Percentiles rank a stretch among this genome's conserved stretches.
Conservation (phyloP, 2,329 filamentous ascomycete species). For the Aschersonia sp. region DNA sequence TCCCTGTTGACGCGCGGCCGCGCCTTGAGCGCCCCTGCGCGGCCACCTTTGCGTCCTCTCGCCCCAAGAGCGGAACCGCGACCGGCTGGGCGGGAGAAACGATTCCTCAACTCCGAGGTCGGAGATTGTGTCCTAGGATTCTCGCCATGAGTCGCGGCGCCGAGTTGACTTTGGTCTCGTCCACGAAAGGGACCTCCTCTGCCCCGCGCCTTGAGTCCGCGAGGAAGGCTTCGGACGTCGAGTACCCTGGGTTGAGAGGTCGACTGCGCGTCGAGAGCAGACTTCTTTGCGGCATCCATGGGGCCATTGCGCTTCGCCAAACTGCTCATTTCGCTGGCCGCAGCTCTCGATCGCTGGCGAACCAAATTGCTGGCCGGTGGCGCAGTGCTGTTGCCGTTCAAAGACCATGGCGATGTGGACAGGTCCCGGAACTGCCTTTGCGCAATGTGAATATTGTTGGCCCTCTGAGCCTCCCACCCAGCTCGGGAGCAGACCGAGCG, state of each 20-base stretch:
- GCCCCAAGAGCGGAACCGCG: slow-evolving; percentile 2
- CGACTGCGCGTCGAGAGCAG: background rate
- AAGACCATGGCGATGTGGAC: slow-evolving; percentile 21
- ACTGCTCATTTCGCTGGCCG: slow-evolving; percentile 18
- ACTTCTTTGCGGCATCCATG: background rate
- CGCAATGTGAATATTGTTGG: slow-evolving; percentile 11
- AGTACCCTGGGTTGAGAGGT: slow-evolving; percentile 19
- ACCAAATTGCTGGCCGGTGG: slow-evolving; percentile 9
- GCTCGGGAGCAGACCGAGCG: slow-evolving; percentile 21
- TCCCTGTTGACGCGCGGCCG: slow-evolving; percentile 2
- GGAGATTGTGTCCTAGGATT: background rate
- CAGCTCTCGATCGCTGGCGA: slow-evolving; percentile 17
- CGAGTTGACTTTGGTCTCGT: slow-evolving; percentile 4
- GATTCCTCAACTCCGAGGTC: slow-evolving; percentile 5
- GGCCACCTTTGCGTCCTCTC: too few species aligned
- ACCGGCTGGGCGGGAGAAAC: slow-evolving; percentile 7
- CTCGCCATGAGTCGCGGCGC: background rate
- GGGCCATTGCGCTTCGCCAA: slow-evolving; percentile 11
- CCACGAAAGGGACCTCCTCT: slow-evolving; percentile 12
- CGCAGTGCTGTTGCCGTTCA: slow-evolving; percentile 12
- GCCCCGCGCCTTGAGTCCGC: slow-evolving; percentile 9
- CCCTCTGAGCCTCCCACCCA: slow-evolving; percentile 18
- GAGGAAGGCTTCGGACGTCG: slow-evolving; percentile 22
- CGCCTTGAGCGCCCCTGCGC: too few species aligned
- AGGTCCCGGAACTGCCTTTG: slow-evolving; percentile 13